These are phyloP conservation scores for Talaromyces islandicus DNA, from an alignment of 2,329 filamentous ascomycete genomes.

Conservation along the genomic window DNA sequence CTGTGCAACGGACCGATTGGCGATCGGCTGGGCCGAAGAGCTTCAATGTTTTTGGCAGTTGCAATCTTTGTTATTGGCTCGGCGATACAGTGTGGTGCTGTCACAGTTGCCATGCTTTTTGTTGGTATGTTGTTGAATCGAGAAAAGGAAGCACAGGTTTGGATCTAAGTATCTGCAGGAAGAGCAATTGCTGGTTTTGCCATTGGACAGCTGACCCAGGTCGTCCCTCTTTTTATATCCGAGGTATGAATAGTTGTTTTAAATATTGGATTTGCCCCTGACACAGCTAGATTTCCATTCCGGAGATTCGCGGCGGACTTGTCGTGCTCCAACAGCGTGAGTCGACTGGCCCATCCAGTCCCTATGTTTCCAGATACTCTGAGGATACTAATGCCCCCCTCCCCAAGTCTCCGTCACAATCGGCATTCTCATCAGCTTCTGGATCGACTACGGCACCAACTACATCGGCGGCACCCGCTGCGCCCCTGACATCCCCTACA, in stretches of 20 bases:
- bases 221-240: slow-evolving; percentile 50
- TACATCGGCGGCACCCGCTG: slow-evolving; percentile 43
- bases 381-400: neutral
- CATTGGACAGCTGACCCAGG: slow-evolving; percentile 39
- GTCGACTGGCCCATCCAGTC: slow-evolving; percentile 6
- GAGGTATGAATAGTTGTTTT: slow-evolving; percentile 31
- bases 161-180: slow-evolving; percentile 15
- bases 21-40: slow-evolving; percentile 48
- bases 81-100: slow-evolving; percentile 40
- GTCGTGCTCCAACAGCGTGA: slow-evolving; percentile 34
- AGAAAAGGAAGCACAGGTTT: neutral
- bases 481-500: slow-evolving; percentile 43
- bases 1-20: slow-evolving; percentile 44
- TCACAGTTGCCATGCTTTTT: slow-evolving; percentile 37
- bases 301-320: slow-evolving; percentile 32
- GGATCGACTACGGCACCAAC: slow-evolving; percentile 40
- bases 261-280: neutral
- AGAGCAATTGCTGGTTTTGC: slow-evolving; percentile 42
- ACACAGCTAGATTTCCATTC: slow-evolving; percentile 36
- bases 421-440: slow-evolving; percentile 33
- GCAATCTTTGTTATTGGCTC: slow-evolving; percentile 49
- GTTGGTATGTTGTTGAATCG: slow-evolving; percentile 29
- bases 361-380: neutral
- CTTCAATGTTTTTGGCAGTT: slow-evolving; percentile 47
- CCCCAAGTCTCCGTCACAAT: slow-evolving; percentile 39